Evolutionary conservation across 768 basidiomycete species (phyloP), one percentile per base, ranked within the genome.

Genomic region (Boletus fagicola): DNA sequence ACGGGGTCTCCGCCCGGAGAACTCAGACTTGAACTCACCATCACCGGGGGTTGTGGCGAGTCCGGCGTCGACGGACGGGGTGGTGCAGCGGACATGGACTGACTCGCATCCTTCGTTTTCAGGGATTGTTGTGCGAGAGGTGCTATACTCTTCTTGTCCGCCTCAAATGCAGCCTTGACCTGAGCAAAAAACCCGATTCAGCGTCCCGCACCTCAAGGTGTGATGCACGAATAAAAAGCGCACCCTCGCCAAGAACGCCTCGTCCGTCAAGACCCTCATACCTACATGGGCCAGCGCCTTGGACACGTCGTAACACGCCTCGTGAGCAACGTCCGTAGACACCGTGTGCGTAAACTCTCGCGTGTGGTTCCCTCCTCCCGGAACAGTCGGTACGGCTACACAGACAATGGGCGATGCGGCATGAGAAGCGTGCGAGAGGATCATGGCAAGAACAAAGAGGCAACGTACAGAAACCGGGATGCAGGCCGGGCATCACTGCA

Each of bases 281-380:
- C 87, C 91, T 0, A 82, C 81, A 9, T 81, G 79, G 1, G 91
- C 88, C 15, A 93, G 75, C 4, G 83, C 84, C 64, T 87, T 88
- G n/a, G 84, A 81, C 8, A 89, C 77, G 57, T 82, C 76, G 45
- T 90, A 70, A 60, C 82, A 84, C 3, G 84, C 86, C 16, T 82
- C 73, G 61, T 92, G 91, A 4, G 89, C 83, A 38, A 74, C 78
- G 3, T 75, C 67, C 0, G 82, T 86, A 0, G 80, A 76, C 0
- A 88, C 90, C 0, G 88, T 74, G 16, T 77, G 71, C 6, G 81
- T 75, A 65, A 93, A 92, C 18, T 74, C 83, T 2, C 73, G 73
- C 0, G 90, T 91, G 63, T 93, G 90, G 65, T 92, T 92, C 5
- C 88, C 88, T 20, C 89, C 90, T 60, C 84, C 79, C 0, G 74